Evolutionary conservation across 805 yeast genomes (phyloP), one percentile per base, ranked within the genome.

Genomic region (Wickerhamomyces alni): DNA sequence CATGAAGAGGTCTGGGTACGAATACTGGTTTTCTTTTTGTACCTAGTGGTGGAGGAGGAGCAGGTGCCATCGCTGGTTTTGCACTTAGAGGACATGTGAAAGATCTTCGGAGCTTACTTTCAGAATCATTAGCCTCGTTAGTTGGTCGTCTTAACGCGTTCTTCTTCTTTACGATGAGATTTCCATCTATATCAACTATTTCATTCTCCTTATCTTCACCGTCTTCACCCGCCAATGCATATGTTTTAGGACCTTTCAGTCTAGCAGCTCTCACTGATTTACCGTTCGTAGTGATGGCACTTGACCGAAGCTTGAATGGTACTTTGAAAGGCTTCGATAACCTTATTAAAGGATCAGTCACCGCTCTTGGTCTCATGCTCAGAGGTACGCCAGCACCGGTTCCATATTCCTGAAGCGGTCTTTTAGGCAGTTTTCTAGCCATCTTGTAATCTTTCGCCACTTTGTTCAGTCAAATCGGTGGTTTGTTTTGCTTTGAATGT

Each of bases 1-100:
- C 99, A 57, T 91, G 94, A n/a, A 93, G 68, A 1, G 99, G 94
- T 42, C 88, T 66, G 4, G 98, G 95, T n/a, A 86, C 84, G 38
- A 86, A 62, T 1, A 75, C 67, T 2, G 78, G 73, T 45, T 77
- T 75, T 29, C 82, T 74, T 45, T 82, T 75, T 42, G 88, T 87
- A 0, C 99, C 99, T 43, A 91, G 66, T 0, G 95, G 85, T 0
- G 94, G 86, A 0, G 95, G 89, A 1, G 88, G 69, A 13, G 56
- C 58, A 4, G 55, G 50, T 19, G 54, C 12, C 10, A 37, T 39
- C 10, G 41, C 43, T 3, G 51, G 26, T 30, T 44, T 65, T 16
- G 66, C 67, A 18, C 67, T 69, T 39, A 82, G 66, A 1, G 94
- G 94, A 5, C 80, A 78, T 1, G 66, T 61, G 58, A 84, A 84